phyloP scores from a whole-genome alignment of 2,329 filamentous ascomycete genomes.

The Fusarium sp. region DNA sequence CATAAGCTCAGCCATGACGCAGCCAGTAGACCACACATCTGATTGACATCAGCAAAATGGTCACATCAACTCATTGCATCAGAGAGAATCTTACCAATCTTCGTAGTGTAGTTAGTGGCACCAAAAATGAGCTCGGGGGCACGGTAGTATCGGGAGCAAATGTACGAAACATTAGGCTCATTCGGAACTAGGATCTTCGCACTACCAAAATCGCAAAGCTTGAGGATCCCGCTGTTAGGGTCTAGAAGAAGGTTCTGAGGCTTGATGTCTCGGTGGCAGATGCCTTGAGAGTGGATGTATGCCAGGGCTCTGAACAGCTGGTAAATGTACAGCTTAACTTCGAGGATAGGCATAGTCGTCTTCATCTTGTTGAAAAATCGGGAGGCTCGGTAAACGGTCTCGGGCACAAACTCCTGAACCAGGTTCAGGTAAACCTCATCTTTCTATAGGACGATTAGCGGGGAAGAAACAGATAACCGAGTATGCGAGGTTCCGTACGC shows the following conservation, averaged over 20 bases:
- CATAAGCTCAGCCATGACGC: conserved; percentile 99
- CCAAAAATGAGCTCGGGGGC: conserved; percentile 98
- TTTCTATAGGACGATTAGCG: conserved; percentile 67
- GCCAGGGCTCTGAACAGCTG: conserved; percentile 98
- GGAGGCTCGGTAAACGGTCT: conserved; percentile 97
- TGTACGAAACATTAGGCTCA: conserved; percentile 99
- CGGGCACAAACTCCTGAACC: conserved; percentile 96
- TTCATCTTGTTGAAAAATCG: conserved; percentile 99
- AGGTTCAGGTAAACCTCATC: conserved; percentile 99
- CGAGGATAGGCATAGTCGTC: conserved; percentile 98
- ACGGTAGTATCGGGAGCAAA: conserved; percentile 98
- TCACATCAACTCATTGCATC: neutral
- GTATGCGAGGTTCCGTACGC: conserved; percentile 67
- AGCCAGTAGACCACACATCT: conserved; percentile 99
- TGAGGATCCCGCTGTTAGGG: conserved; percentile 88
- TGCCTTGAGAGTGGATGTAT: conserved; percentile 99
- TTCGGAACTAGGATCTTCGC: conserved; percentile 99
- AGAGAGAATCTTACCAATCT: conserved; percentile 81
- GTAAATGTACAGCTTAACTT: conserved; percentile 99
- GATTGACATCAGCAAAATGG: conserved; percentile 57
- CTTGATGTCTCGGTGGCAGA: conserved; percentile 99
- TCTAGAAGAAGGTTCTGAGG: conserved; percentile 97
- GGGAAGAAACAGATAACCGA: neutral
- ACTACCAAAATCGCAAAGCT: conserved; percentile 98
- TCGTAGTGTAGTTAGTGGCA: conserved; percentile 99